Evolutionary conservation across 2,329 filamentous ascomycete species (phyloP).

Genomic region (Fusarium sambucinum): DNA sequence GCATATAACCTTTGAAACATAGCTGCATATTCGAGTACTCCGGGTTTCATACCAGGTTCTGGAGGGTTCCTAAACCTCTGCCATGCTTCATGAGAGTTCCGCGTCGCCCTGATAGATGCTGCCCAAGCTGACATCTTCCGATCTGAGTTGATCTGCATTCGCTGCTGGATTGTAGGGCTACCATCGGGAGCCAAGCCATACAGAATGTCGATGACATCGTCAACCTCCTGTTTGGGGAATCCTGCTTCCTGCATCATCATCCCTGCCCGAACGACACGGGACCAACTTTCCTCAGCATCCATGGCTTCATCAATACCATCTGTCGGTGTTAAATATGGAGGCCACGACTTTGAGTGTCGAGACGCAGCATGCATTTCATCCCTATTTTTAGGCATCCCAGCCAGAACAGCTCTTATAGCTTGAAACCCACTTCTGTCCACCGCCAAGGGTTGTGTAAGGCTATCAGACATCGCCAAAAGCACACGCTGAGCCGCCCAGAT

Average conservation of each 20-base stretch:
- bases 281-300: conserved; percentile 64
- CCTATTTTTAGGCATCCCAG: conserved; percentile 65
- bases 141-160: conserved; percentile 35
- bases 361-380: conserved; percentile 62
- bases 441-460: conserved; percentile 61
- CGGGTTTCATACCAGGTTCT: conserved; percentile 51
- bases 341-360: conserved; percentile 67
- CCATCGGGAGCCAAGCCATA: conserved; percentile 65
- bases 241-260: conserved; percentile 68
- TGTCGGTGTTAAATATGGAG: conserved; percentile 68
- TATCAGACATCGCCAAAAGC: conserved; percentile 65
- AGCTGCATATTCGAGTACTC: conserved; percentile 64
- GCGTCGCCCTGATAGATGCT: conserved; percentile 67
- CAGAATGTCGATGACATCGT: conserved; percentile 63
- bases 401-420: conserved; percentile 66
- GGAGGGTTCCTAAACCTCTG: conserved; percentile 59
- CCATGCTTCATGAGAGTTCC: conserved; percentile 73
- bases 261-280: conserved; percentile 65
- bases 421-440: conserved; percentile 65
- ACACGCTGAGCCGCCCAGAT: conserved; percentile 69
- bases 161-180: conserved; percentile 68
- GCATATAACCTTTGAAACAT: conserved; percentile 70
- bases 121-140: conserved; percentile 61
- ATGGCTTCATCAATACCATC: conserved; percentile 71
- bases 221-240: conserved; percentile 61